These are phyloP conservation scores for Diplocarpon rosae DNA, from an alignment of 2,329 filamentous ascomycete species.

Conservation along the genomic window DNA sequence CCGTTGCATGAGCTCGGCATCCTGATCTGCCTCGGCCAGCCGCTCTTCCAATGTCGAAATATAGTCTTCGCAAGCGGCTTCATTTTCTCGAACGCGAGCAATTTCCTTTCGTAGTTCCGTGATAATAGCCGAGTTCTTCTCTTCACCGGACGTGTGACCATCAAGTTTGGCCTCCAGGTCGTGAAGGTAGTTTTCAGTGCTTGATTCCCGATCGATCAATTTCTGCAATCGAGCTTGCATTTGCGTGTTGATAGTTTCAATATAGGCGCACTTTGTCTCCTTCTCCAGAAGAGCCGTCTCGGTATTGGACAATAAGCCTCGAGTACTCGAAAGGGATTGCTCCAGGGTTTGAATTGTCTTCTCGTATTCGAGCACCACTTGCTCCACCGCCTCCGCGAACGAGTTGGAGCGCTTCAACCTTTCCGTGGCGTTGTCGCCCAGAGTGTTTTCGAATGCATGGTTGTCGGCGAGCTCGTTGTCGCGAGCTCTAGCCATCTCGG, in stretches of 20 bases:
- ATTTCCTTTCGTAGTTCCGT: conserved; percentile 86
- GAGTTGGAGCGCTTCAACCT: conserved; percentile 89
- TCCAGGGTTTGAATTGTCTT: conserved; percentile 95
- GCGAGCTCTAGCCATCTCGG: conserved; percentile 79
- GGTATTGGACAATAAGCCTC: conserved; percentile 68
- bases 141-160: conserved; percentile 80
- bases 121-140: conserved; percentile 80
- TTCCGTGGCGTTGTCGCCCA: conserved; percentile 72
- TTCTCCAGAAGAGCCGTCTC: conserved; percentile 85
- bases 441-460: conserved; percentile 45
- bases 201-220: conserved; percentile 79
- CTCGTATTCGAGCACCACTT: conserved; percentile 94
- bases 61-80: conserved; percentile 86
- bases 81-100: conserved; percentile 75
- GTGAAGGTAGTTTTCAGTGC: conserved; percentile 85
- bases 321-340: conserved; percentile 79
- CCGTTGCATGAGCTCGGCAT: conserved; percentile 91
- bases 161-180: conserved; percentile 87
- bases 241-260: conserved; percentile 85
- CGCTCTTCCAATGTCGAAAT: conserved; percentile 94
- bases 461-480: conserved; percentile 55
- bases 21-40: conserved; percentile 89
- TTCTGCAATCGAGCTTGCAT: conserved; percentile 87
- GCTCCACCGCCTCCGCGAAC: conserved; percentile 90
- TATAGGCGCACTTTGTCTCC: conserved; percentile 85